Conservation (phyloP, 257 asterid genomes). For the Solanum dulcamara region DNA sequence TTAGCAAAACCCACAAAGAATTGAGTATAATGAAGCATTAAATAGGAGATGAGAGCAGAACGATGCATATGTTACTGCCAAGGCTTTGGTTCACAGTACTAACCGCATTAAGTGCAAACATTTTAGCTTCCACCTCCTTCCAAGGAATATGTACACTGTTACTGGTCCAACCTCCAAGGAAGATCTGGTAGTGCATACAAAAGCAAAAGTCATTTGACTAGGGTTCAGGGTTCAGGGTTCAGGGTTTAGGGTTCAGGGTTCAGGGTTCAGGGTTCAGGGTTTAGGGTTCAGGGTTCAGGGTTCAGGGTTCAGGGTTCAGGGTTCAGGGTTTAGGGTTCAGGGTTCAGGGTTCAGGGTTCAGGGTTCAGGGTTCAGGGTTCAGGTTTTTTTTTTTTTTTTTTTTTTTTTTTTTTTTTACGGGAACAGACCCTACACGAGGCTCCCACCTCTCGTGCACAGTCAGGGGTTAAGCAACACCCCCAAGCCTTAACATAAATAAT, state of each 20-base stretch:
- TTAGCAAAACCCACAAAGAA: background rate
- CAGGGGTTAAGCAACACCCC: too few species aligned
- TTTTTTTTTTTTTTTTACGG: too few species aligned
- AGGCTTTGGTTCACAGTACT: slow-evolving; percentile 14
- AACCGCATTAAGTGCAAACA: slow-evolving; percentile 72
- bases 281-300: too few species aligned
- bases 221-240: too few species aligned
- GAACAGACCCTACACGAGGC: too few species aligned
- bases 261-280: too few species aligned
- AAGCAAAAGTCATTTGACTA: background rate
- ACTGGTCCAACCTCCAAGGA: slow-evolving; percentile 49
- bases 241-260: too few species aligned
- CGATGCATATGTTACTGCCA: background rate
- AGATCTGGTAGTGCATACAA: slow-evolving; percentile 39
- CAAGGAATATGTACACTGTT: slow-evolving; percentile 47
- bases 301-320: background rate
- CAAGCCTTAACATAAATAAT: too few species aligned
- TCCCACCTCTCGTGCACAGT: too few species aligned
- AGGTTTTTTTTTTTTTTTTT: too few species aligned
- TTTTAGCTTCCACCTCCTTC: slow-evolving; percentile 75
- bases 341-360: background rate
- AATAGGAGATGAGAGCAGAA: background rate
- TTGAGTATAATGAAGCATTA: slow-evolving; percentile 3
- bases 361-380: background rate
- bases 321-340: too few species aligned